Percentiles rank a stretch among this genome's conserved stretches.
Conservation (phyloP, 768 basidiomycete species). For the Trametes cubensis region DNA sequence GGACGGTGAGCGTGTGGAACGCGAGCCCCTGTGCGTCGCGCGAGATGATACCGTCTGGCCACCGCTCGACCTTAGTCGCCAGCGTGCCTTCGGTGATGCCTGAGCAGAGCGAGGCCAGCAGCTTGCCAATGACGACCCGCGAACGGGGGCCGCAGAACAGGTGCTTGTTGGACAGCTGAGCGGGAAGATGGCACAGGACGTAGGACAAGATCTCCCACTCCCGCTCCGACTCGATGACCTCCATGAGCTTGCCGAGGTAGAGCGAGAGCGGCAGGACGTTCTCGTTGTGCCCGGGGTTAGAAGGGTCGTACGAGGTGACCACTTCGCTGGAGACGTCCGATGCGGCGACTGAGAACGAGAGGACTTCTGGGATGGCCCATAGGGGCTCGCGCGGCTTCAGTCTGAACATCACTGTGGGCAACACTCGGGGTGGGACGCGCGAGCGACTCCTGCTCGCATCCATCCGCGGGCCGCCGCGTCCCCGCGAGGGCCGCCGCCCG, state of each 20-base stretch:
- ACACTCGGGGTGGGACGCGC: conserved; percentile 45
- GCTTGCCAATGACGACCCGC: conserved; percentile 57
- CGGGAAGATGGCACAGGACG: conserved; percentile 85
- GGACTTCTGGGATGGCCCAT: conserved; percentile 71
- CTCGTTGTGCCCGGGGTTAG: conserved; percentile 40
- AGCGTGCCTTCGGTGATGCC: conserved; percentile 63
- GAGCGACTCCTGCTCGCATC: conserved; percentile 65
- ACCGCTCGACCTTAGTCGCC: conserved; percentile 56
- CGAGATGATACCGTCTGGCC: conserved; percentile 63
- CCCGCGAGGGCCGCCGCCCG: conserved; percentile 54
- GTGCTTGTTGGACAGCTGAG: conserved; percentile 93
- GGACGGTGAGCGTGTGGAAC: conserved; percentile 83
- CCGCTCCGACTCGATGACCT: conserved; percentile 70
- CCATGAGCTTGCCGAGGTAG: conserved; percentile 66
- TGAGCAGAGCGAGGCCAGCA: conserved; percentile 70
- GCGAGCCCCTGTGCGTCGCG: conserved; percentile 88
- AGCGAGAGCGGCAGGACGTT: conserved; percentile 71
- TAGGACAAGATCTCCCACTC: conserved; percentile 96
- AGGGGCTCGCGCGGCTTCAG: conserved; percentile 48
- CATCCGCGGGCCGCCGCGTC: conserved; percentile 50
- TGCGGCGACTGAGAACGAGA: conserved; percentile 57
- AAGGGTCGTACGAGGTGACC: conserved; percentile 65
- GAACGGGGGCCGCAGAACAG: conserved; percentile 91
- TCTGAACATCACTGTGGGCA: conserved; percentile 13
- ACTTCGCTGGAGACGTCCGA: conserved; percentile 68